Evolutionary conservation across 2,329 filamentous ascomycete genomes (phyloP), one percentile per base, ranked within the genome.

Genomic region (Talaromyces sp.): DNA sequence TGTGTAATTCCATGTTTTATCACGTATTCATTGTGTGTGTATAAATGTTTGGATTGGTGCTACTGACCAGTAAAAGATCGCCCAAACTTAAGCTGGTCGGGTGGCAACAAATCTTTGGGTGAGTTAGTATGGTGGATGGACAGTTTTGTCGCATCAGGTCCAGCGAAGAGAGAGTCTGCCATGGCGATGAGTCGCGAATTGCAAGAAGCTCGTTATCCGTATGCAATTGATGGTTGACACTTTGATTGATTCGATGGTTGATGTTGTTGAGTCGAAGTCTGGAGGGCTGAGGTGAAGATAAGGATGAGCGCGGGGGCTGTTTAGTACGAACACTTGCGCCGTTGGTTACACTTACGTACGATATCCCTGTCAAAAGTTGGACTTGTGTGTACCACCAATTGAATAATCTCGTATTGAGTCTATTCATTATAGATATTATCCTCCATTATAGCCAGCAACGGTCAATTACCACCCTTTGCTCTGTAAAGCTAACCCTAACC

Each of bases 11-110:
- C n/a, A 37, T 4, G 22, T 56, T 35, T 8, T 39, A 39, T 37
- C 52, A 39, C 3, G 5, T 37, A 35, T 35, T 33, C 50, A 11
- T 22, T 22, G 50, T 2, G 24, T 39, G 14, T 2, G 2, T 35
- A 8, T 33, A 10, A 19, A 37, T 37, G 35, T 22, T 22, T 91
- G 93, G 82, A 84, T 22, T 14, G 11, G n/a, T 39, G 22, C 39
- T 31, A 64, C 64, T 62, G 24, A 60, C 64, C 64, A 27, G 64
- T 66, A 27, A 66, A 66, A 9, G 64, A 66, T 14, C 59, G 59
- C n/a, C 64, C 64, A 49, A 66, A 66, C 37, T 62, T 61, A 52
- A 66, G 64, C 43, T 66, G 60, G 39, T 62, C 60, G 27, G 64
- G 39, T 33, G 64, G 64, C 50, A 59, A 33, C 43, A 66, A 31